Percentiles rank a stretch among this genome's conserved stretches.
phyloP scores from a whole-genome alignment of 2,329 filamentous ascomycete genomes.

The Epichloe scottii region DNA sequence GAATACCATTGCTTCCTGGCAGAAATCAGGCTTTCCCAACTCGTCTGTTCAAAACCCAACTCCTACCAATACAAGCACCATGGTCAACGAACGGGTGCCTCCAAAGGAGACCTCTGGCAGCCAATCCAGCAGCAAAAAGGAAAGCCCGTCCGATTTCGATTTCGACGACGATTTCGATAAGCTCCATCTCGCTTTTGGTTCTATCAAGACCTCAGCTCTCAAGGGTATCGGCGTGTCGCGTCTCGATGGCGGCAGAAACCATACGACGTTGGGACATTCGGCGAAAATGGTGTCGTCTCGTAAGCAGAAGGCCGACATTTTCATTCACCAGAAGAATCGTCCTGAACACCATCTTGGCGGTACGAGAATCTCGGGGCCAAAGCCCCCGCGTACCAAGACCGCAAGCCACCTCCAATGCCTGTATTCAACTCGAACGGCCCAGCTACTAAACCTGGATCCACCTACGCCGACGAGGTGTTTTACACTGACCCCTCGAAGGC shows the following conservation, averaged over 20 bases:
- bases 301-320: constrained; percentile 43
- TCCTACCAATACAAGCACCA: constrained; percentile 13
- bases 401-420: constrained; percentile 31
- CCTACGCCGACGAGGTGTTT: constrained; percentile 33
- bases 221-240: constrained; percentile 2
- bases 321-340: constrained; percentile 40
- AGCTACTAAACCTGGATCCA: constrained; percentile 4
- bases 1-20: constrained; percentile 16
- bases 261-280: constrained; percentile 25
- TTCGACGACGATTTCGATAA: constrained; percentile 20
- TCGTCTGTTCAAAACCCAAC: neutral
- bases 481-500: constrained; percentile 64
- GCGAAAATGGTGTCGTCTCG: constrained; percentile 34
- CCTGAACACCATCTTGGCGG: constrained; percentile 43
- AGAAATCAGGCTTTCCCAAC: constrained; percentile 11
- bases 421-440: constrained; percentile 33
- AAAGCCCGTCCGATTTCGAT: constrained; percentile 18
- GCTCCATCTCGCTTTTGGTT: constrained; percentile 18
- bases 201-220: constrained; percentile 14
- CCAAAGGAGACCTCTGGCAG: constrained; percentile 10
- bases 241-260: constrained; percentile 2
- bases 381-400: constrained; percentile 33
- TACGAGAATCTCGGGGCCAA: constrained; percentile 34
- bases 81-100: constrained; percentile 36
- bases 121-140: neutral